Evolutionary conservation across 106 monocot genomes (phyloP).

Genomic region (Allium cepa): DNA sequence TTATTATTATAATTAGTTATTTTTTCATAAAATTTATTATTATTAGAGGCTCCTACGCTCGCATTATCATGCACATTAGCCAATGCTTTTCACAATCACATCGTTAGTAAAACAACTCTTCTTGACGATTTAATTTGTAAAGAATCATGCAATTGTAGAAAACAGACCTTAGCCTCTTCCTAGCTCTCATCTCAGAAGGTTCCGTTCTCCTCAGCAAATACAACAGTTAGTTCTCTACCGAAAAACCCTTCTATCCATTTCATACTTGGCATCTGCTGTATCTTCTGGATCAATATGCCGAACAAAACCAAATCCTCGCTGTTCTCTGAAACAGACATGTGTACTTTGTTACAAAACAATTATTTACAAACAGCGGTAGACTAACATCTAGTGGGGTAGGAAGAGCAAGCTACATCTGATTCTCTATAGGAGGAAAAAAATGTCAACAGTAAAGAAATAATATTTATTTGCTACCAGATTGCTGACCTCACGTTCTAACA

Average conservation of each 20-base stretch:
- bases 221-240: constrained; percentile 85
- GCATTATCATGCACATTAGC: not conserved
- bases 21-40: no score
- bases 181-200: constrained; percentile 77
- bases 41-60: not conserved
- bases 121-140: not conserved
- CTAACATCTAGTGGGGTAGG: constrained; percentile 1
- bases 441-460: constrained; percentile 2
- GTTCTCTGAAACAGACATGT: constrained; percentile 21
- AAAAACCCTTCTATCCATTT: constrained; percentile 85
- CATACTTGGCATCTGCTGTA: constrained; percentile 87
- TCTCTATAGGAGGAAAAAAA: not conserved
- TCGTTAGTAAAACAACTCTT: not conserved
- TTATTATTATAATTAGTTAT: no score
- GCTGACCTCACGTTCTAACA: constrained; percentile 80
- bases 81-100: not conserved
- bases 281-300: constrained; percentile 70
- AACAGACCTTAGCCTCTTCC: constrained; percentile 63
- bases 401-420: not conserved
- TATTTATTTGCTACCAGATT: constrained; percentile 22
- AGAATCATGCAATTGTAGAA: not conserved
- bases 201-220: constrained; percentile 94
- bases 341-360: no score
- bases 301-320: constrained; percentile 91
- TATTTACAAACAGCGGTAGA: not conserved